Evolutionary conservation across 768 basidiomycete species (phyloP), one percentile per base, ranked within the genome.

Genomic region (Calvatia gigantea): DNA sequence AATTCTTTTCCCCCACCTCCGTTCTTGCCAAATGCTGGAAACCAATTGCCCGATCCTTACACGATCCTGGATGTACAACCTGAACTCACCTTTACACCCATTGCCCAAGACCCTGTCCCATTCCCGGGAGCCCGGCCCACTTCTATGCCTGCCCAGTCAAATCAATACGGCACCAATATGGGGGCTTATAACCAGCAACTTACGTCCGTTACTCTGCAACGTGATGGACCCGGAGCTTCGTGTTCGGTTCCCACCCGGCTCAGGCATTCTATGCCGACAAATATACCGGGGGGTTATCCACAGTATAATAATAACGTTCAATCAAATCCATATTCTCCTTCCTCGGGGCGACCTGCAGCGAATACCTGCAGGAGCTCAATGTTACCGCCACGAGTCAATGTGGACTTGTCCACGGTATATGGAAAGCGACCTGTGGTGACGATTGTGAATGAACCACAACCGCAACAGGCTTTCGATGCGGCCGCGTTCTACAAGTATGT

Each of bases 401-500:
- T 54, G 23, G 52, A 54, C 7, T 37, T 54, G 29, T 54, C 52
- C 8, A 28, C 23, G 7, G 33, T 9, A 17, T 54, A 54, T 37
- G 52, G 52, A 5, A 54, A 54, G n/a, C 32, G 43, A 2, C 52
- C 52, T 17, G 42, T 32, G 14, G 33, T 23, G 6, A 52, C 41
- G 12, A 23, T 23, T 14, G 15, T 25, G 14, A 54, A 60, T 25
- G 51, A 48, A 15, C 11, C 43, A 15, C 46, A 23, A 41, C 25
- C 51, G 9, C 43, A 33, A 32, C 57, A 47, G 23, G 57, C 43
- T 11, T 54, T 54, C 17, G 19, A 37, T 25, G 64, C 79, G 1
- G 59, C 73, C 14, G 71, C 79, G 2, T 76, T 87, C 28, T 89
- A 88, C 71, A 84, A 80, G 87, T 82, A 61, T 46, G 77, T 60